Evolutionary conservation across 441 rosid genomes (phyloP).

Genomic region (Populus hybrid): DNA sequence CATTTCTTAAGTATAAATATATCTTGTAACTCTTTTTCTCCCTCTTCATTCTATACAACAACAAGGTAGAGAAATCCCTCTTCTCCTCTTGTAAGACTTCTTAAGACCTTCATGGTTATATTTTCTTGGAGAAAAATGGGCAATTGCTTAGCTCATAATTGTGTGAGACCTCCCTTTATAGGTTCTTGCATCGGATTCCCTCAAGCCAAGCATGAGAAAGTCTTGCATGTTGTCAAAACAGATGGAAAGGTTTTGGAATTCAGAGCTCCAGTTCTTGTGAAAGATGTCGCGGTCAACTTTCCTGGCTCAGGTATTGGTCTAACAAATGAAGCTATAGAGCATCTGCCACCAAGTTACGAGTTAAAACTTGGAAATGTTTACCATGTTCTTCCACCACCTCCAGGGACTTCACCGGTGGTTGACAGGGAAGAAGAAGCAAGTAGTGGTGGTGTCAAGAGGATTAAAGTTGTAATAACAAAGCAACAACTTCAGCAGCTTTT

Average conservation of each 20-base stretch:
- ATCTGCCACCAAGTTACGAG: constrained; percentile 1
- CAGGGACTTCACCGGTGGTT: background rate
- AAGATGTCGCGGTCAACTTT: constrained; percentile 19
- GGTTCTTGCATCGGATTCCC: background rate
- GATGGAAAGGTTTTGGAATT: constrained; percentile 30
- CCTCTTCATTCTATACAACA: background rate
- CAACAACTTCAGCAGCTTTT: constrained; percentile 31
- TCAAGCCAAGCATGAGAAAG: background rate
- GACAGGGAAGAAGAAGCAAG: background rate
- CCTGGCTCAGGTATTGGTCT: constrained; percentile 25
- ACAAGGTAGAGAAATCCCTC: background rate
- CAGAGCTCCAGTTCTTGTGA: constrained; percentile 23
- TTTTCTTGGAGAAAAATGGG: constrained; percentile 3
- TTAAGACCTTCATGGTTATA: background rate
- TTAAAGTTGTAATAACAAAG: constrained; percentile 40
- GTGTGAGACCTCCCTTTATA: background rate
- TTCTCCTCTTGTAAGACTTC: background rate
- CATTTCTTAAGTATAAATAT: background rate
- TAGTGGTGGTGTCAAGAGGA: constrained; percentile 24
- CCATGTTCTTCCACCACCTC: constrained; percentile 21
- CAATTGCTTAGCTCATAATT: background rate
- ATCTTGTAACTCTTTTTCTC: background rate
- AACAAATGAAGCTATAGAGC: background rate
- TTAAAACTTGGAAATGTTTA: background rate
- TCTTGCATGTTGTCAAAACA: constrained; percentile 29